These are phyloP conservation scores for Tripidium arundinaceum DNA, from an alignment of 202 grass and related monocot genomes.

Conservation along the genomic window DNA sequence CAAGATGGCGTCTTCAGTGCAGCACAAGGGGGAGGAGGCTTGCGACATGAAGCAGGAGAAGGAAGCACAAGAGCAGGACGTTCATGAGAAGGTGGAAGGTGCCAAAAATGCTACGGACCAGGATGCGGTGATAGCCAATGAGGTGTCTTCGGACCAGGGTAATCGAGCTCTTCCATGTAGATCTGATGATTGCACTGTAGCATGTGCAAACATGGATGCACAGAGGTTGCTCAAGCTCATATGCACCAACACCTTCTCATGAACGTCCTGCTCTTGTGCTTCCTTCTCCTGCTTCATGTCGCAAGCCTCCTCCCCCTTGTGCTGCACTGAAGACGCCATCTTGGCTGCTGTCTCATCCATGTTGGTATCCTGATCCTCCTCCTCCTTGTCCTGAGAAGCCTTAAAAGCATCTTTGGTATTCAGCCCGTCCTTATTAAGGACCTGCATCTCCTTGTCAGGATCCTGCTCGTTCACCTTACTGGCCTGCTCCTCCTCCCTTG, in stretches of 20 bases:
- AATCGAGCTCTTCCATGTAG: background rate
- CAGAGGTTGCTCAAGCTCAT: conserved; percentile 26
- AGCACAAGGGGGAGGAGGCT: background rate
- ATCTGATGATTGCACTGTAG: background rate
- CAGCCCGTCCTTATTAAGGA: background rate
- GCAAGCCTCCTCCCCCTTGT: background rate
- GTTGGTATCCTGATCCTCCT: background rate
- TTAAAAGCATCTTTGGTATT: background rate
- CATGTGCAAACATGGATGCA: conserved; percentile 31
- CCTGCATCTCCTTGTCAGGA: background rate
- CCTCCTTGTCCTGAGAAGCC: background rate
- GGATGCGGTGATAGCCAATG: background rate
- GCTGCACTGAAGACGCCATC: background rate
- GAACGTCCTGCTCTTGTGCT: background rate
- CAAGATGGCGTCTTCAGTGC: background rate
- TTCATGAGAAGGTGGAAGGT: background rate
- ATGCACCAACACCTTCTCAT: background rate
- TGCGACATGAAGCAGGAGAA: background rate
- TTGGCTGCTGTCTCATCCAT: background rate
- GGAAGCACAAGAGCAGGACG: background rate
- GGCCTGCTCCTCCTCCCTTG: background rate
- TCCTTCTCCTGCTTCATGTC: background rate
- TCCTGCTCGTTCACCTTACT: background rate
- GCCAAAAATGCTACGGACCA: background rate
- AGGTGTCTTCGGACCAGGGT: background rate